Conservation (phyloP, 352 stramenopile genomes). For the Phytophthora fragariaefolia region DNA sequence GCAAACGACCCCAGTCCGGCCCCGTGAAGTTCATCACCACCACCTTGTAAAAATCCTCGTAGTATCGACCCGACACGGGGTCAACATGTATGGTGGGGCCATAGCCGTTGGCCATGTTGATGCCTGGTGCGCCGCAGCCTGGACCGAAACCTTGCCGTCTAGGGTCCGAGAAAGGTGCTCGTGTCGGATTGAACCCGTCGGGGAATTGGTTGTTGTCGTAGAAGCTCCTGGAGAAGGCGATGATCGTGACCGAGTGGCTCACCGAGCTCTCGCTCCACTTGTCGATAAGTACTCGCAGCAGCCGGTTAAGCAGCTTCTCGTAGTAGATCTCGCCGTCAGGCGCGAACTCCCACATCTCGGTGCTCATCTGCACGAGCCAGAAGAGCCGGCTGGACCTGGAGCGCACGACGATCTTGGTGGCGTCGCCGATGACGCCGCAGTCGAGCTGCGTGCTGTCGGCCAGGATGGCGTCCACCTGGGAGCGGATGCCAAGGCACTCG, state of each 20-base stretch:
- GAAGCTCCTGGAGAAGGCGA: conserved; percentile 92
- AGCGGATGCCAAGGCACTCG: conserved; percentile 79
- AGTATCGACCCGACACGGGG: conserved; percentile 54
- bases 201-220: conserved; percentile 84
- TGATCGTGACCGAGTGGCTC: conserved; percentile 92
- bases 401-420: conserved; percentile 97
- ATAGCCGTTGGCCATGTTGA: conserved; percentile 45
- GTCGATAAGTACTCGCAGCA: conserved; percentile 77
- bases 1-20: conserved; percentile 91
- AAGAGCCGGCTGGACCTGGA: conserved; percentile 96
- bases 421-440: conserved; percentile 94
- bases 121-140: conserved; percentile 34
- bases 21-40: conserved; percentile 89
- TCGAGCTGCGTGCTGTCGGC: conserved; percentile 67
- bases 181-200: conserved; percentile 51
- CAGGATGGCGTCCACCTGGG: conserved; percentile 92
- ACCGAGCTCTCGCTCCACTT: conserved; percentile 90
- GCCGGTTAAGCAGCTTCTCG: conserved; percentile 87
- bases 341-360: conserved; percentile 95
- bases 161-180: conserved; percentile 52
- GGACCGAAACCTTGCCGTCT: conserved; percentile 57
- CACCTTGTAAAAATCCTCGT: conserved; percentile 88
- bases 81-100: conserved; percentile 73
- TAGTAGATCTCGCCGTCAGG: conserved; percentile 91
- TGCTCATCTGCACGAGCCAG: conserved; percentile 98